Conservation (phyloP, 2,329 filamentous ascomycete species). For the Fusarium ambrosium region DNA sequence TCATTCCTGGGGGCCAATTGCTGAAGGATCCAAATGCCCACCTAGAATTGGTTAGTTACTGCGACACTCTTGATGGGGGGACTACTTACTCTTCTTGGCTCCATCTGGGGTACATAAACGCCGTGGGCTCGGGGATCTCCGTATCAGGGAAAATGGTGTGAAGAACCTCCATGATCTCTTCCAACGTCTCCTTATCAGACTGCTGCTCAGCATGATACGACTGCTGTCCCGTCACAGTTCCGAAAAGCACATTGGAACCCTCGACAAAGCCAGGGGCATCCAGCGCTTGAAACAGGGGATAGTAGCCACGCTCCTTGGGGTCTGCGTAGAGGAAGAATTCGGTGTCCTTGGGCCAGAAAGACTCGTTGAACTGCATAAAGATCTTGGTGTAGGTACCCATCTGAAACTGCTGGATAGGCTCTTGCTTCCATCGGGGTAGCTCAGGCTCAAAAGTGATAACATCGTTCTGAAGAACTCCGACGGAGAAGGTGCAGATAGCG, state of each 20-base stretch:
- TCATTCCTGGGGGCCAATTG: conserved; percentile 75
- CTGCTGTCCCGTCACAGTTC: conserved; percentile 55
- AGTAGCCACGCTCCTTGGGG: conserved; percentile 57
- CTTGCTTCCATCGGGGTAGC: conserved; percentile 74
- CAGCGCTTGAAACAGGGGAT: conserved; percentile 74
- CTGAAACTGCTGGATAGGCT: conserved; percentile 72
- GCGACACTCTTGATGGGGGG: fast-evolving
- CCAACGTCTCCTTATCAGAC: conserved; percentile 70
- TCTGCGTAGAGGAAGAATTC: conserved; percentile 63
- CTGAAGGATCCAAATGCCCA: conserved; percentile 73
- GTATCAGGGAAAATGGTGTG: conserved; percentile 71
- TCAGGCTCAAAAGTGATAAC: conserved; percentile 69
- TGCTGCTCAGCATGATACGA: conserved; percentile 67
- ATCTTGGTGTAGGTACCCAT: conserved; percentile 83
- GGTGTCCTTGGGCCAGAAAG: conserved; percentile 70
- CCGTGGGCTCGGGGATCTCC: conserved; percentile 69
- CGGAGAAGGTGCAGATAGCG: conserved; percentile 75
- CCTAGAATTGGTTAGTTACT: conserved; percentile 24
- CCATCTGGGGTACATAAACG: conserved; percentile 68
- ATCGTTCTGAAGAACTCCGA: conserved; percentile 76
- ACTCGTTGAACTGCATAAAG: conserved; percentile 76
- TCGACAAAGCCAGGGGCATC: conserved; percentile 69
- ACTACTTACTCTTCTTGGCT: conserved; percentile 41
- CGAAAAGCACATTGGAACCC: conserved; percentile 75
- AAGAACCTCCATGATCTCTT: conserved; percentile 69